Percentiles rank a stretch among this genome's conserved stretches.
These are phyloP conservation scores for Thermothielavioides terrestris DNA, from an alignment of 495 filamentous ascomycete genomes.

Conservation along the genomic window DNA sequence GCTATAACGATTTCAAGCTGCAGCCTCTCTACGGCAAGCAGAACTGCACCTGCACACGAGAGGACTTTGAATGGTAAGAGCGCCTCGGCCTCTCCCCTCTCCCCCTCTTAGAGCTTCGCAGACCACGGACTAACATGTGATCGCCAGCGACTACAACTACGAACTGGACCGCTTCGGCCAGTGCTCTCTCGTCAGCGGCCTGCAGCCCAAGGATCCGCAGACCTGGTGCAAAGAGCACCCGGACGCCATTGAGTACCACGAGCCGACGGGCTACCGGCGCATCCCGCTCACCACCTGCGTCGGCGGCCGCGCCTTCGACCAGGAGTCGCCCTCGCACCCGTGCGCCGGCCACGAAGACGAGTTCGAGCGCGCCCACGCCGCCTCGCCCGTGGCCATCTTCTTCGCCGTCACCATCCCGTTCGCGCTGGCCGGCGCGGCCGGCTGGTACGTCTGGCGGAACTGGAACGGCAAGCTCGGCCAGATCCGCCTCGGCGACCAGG, in stretches of 20 bases:
- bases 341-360: constrained; percentile 74
- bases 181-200: constrained; percentile 66
- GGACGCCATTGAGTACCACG: constrained; percentile 60
- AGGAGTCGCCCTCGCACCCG: constrained; percentile 42
- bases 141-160: constrained; percentile 82
- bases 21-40: constrained; percentile 54
- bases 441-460: constrained; percentile 78
- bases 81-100: background rate
- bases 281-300: constrained; percentile 81
- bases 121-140: background rate
- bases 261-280: constrained; percentile 80
- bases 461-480: constrained; percentile 88
- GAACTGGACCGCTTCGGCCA: constrained; percentile 64
- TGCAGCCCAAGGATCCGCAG: constrained; percentile 54
- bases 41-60: constrained; percentile 73
- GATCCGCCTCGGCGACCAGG: constrained; percentile 69
- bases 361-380: constrained; percentile 57
- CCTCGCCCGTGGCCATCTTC: constrained; percentile 71
- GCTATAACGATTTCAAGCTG: constrained; percentile 68
- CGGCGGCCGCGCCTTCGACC: constrained; percentile 64
- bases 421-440: constrained; percentile 54
- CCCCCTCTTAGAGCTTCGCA: background rate
- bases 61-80: constrained; percentile 90
- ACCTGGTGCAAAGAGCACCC: constrained; percentile 59
- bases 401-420: constrained; percentile 73